Evolutionary conservation across 306 rosid genomes (phyloP).

Genomic region (Lathyrus oleraceus): DNA sequence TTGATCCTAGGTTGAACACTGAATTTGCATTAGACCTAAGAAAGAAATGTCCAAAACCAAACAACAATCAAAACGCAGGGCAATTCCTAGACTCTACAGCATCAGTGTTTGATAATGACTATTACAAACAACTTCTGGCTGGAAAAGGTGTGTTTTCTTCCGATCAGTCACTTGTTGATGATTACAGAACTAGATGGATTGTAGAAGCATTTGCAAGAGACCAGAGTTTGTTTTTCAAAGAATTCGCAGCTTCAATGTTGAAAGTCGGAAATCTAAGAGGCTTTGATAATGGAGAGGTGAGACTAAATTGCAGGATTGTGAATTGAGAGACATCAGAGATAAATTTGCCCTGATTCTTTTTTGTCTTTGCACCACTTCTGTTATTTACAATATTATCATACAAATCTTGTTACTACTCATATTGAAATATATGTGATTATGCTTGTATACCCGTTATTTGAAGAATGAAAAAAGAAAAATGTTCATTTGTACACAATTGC

Average conservation of each 20-base stretch:
- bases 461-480: slow-evolving; percentile 22
- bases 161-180: slow-evolving; percentile 64
- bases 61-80: slow-evolving; percentile 51
- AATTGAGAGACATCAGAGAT: slow-evolving; percentile 39
- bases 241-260: slow-evolving; percentile 71
- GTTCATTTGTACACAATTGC: neutral
- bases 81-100: slow-evolving; percentile 68
- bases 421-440: slow-evolving; percentile 31
- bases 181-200: slow-evolving; percentile 62
- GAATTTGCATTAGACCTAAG: slow-evolving; percentile 54
- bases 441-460: slow-evolving; percentile 17
- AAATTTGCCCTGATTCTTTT: slow-evolving; percentile 9
- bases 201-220: slow-evolving; percentile 68
- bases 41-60: slow-evolving; percentile 59
- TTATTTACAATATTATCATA: slow-evolving; percentile 22
- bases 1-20: slow-evolving; percentile 57
- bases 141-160: slow-evolving; percentile 65
- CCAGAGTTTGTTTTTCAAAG: slow-evolving; percentile 59
- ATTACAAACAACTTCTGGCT: slow-evolving; percentile 51
- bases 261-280: slow-evolving; percentile 64
- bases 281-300: slow-evolving; percentile 58
- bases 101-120: slow-evolving; percentile 69
- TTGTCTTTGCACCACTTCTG: slow-evolving; percentile 21
- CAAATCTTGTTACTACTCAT: slow-evolving; percentile 20
- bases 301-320: slow-evolving; percentile 56